Evolutionary conservation across 345 rosid species (phyloP).

Genomic region (Lumnitzera littorea): DNA sequence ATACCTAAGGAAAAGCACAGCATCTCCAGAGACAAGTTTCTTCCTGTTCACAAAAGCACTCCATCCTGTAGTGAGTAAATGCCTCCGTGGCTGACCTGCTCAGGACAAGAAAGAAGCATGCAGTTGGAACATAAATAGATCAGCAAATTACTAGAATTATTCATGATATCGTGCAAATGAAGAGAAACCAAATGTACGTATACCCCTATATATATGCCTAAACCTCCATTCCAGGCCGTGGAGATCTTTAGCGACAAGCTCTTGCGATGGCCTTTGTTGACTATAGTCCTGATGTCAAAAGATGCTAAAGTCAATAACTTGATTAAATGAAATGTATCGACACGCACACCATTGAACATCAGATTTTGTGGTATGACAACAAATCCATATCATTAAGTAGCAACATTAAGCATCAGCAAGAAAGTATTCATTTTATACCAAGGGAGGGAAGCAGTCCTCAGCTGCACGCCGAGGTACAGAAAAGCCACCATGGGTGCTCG

Average conservation of each 20-base stretch:
- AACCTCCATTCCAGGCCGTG: slow-evolving; percentile 96
- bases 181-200: neutral
- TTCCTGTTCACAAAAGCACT: slow-evolving; percentile 97
- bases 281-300: slow-evolving; percentile 62
- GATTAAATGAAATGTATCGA: neutral
- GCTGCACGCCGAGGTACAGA: slow-evolving; percentile 99
- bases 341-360: neutral
- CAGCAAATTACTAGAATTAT: neutral
- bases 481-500: slow-evolving; percentile 99
- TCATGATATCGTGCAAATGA: no score
- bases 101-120: neutral
- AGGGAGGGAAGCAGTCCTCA: slow-evolving; percentile 97
- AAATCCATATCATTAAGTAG: no score
- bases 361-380: neutral
- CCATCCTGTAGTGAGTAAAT: slow-evolving; percentile 99
- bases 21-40: slow-evolving; percentile 98
- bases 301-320: slow-evolving; percentile 6
- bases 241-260: slow-evolving; percentile 93
- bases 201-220: slow-evolving; percentile 94
- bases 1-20: slow-evolving; percentile 93
- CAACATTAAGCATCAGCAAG: no score
- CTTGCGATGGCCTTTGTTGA: slow-evolving; percentile 96
- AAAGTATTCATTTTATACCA: slow-evolving; percentile 33
- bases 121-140: slow-evolving; percentile 1
- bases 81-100: slow-evolving; percentile 96